Evolutionary conservation across 2,329 filamentous ascomycete species (phyloP), one percentile per base, ranked within the genome.

Genomic region (Fusarium albosuccineum): DNA sequence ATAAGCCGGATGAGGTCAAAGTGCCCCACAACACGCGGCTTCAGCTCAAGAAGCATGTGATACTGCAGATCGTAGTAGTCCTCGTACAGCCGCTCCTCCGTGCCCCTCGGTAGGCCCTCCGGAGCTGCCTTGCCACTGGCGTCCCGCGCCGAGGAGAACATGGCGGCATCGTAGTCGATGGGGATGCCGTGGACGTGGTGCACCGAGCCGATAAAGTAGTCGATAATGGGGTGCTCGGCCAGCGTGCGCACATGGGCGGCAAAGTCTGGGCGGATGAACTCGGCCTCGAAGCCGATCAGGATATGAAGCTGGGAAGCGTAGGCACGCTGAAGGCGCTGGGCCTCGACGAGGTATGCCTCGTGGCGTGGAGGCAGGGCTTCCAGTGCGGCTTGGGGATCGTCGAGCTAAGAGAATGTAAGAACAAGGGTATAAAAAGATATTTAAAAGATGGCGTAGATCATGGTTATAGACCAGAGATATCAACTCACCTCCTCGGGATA

Each of bases 201-300:
- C 49, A 98, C 86, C 1, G 92, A 97, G 60, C 96, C 96, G 75
- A 99, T 86, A 82, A 97, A 97, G 80, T 97, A 92, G 80, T 98
- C 95, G 64, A 97, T 86, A 9, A 81, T 79, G 39, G 92, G 84
- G 7, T 83, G 75, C 22, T 90, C 81, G 9, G 83, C 77, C 17
- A 93, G 83, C 4, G 93, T 85, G 10, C 78, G 71, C 60, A 97
- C 89, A 46, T 91, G 80, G 3, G 81, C 66, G 0, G 78, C 79
- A 71, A 89, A 88, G 4, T 83, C 85, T 0, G 90, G 85, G 7
- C 94, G 90, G 77, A 97, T 96, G 89, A 93, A 99, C 77, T 99
- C 96, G 55, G 89, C 88, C 79, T 99, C 96, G 77, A 98, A 97
- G 45, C 93, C 96, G 75, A 99, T 89, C 42, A 97, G 85, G 67